phyloP scores from a whole-genome alignment of 805 yeast species.

The Yamadazyma tumulicola region DNA sequence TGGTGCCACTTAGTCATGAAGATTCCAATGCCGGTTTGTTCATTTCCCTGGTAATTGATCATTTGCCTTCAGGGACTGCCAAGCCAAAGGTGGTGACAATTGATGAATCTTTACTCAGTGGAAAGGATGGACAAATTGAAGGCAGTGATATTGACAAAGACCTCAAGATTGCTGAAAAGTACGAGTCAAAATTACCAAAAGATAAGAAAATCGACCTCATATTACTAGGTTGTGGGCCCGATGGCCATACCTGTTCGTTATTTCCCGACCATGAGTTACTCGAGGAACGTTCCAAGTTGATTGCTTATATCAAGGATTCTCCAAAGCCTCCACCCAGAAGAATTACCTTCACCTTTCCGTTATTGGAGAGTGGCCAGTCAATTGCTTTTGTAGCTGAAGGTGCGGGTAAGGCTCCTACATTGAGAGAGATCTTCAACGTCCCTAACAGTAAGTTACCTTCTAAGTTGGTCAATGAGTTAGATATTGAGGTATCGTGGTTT shows the following conservation, averaged over 20 bases:
- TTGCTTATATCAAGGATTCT: constrained; percentile 71
- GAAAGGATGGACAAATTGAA: constrained; percentile 39
- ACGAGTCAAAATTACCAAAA: constrained; percentile 54
- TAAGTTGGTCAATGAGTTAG: constrained; percentile 63
- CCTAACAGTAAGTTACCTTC: constrained; percentile 58
- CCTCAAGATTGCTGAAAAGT: constrained; percentile 54
- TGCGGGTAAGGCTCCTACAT: constrained; percentile 69
- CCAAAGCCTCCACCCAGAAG: constrained; percentile 95
- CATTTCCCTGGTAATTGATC: constrained; percentile 55
- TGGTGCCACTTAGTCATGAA: constrained; percentile 75
- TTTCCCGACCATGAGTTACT: constrained; percentile 81
- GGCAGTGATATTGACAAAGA: constrained; percentile 48
- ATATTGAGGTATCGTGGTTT: constrained; percentile 71
- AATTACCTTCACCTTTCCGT: constrained; percentile 83
- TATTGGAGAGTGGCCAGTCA: constrained; percentile 48
- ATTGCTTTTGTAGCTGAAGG: constrained; percentile 91
- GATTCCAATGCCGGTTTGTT: constrained; percentile 88
- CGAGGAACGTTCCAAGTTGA: constrained; percentile 46
- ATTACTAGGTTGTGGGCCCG: constrained; percentile 90
- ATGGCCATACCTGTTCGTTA: constrained; percentile 91
- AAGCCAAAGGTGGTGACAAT: constrained; percentile 67
- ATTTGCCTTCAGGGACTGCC: constrained; percentile 31
- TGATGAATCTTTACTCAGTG: constrained; percentile 57
- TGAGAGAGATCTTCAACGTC: constrained; percentile 65
- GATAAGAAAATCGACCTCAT: constrained; percentile 55